Base-by-base conservation (phyloP, 176 grass and related monocot genomes). In the Eragrostis curvula region DNA sequence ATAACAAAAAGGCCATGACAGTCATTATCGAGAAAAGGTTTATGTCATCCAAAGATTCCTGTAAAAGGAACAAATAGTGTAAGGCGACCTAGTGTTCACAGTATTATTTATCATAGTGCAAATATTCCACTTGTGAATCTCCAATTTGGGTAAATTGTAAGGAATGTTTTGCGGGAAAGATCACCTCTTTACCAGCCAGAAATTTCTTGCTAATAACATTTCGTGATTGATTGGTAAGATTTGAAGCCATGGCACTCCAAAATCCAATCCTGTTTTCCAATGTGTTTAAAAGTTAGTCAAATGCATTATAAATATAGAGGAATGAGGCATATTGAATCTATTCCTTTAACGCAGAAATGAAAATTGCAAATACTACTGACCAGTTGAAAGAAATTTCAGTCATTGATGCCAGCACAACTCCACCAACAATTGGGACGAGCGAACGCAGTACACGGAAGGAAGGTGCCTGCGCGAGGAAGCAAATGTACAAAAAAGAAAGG, bases 381-480 rank as follows among this genome's bases (percentile, higher is more conserved):
- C 96, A 99, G 71, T 99, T 99, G 76, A 99, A 99, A 68, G 96
- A 99, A 82, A 86, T 90, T 96, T 99, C 96, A 45, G 96, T 99
- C 65, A 96, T 81, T 12, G 96, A 99, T 59, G 96, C 93, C 65
- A 99, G 61, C 10, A 88, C 89, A 59, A 99, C 96, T 70, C 96
- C 96, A 44, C 96, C 88, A 79, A 96, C 96, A 87, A 99, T 71
- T 23, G 93, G 96, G 47, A 89, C 43, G 3, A 99, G 89, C 13
- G 96, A 91, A 68, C 83, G 70, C 28, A 96, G 58, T 2, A 87
- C 87, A 69, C 77, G 59, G 3, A 91, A 3, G 74, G 91, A 85
- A 68, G 96, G 96, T 50, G 81, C 73, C 96, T 99, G 96, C 57
- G 87, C 6, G 27, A 66, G 65, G 12, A 87, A 5, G 14, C 16